These are phyloP conservation scores for Bruguiera parviflora DNA, from an alignment of 345 rosid genomes.

Conservation along the genomic window DNA sequence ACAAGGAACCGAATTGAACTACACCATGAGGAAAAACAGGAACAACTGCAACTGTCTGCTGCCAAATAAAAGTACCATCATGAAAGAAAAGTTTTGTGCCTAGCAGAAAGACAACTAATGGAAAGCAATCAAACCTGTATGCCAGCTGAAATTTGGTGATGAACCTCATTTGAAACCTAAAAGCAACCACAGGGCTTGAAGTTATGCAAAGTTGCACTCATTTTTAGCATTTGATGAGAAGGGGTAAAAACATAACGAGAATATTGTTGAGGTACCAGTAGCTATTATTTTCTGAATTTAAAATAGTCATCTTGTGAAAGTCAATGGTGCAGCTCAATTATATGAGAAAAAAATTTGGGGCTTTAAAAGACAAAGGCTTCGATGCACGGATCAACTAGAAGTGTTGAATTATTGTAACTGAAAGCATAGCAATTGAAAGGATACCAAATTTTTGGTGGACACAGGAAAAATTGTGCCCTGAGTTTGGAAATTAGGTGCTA, in stretches of 20 bases:
- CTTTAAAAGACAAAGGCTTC: background rate
- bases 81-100: slow-evolving; percentile 8
- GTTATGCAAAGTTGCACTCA: slow-evolving; percentile 9
- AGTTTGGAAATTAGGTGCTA: too few species aligned
- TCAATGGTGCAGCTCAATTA: background rate
- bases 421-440: background rate
- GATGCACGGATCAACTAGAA: background rate
- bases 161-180: slow-evolving; percentile 71
- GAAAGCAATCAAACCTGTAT: slow-evolving; percentile 63
- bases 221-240: background rate
- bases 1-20: slow-evolving; percentile 82
- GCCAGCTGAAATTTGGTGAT: slow-evolving; percentile 79
- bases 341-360: background rate
- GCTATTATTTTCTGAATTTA: background rate
- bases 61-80: slow-evolving; percentile 12
- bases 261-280: too few species aligned
- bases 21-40: slow-evolving; percentile 85
- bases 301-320: background rate
- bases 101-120: slow-evolving; percentile 2
- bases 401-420: background rate
- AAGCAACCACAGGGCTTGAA: slow-evolving; percentile 17
- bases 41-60: slow-evolving; percentile 80
- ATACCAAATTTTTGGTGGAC: background rate
- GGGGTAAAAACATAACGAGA: too few species aligned
- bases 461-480: too few species aligned